A percentile compares a stretch with the other conserved stretches of the same genome.
Conservation (phyloP, 2,329 filamentous ascomycete species). For the Periconia sp. region DNA sequence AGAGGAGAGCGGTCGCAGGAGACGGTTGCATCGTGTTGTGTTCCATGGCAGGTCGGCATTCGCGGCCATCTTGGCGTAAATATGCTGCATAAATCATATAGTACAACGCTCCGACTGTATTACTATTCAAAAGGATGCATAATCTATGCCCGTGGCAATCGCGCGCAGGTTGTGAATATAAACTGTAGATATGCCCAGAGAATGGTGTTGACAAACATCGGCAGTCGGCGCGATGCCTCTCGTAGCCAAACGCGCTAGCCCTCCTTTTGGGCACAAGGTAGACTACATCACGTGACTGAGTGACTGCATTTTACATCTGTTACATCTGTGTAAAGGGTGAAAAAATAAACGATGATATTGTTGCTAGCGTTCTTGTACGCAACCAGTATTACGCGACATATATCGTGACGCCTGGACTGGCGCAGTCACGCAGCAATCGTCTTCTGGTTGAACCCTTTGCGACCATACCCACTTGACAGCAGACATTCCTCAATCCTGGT, state of each 20-base stretch:
- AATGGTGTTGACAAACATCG: slow-evolving; percentile 27
- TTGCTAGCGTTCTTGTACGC: too few relatives aligned
- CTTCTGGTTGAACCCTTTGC: too few relatives aligned
- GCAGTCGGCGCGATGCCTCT: slow-evolving; percentile 14
- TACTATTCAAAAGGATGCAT: slow-evolving; percentile 13
- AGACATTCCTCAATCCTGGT: too few relatives aligned
- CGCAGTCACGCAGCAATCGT: too few relatives aligned
- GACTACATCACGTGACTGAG: too few relatives aligned
- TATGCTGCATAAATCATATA: slow-evolving; percentile 25
- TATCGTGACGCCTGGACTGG: too few relatives aligned
- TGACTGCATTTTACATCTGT: too few relatives aligned
- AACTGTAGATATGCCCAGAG: not conserved
- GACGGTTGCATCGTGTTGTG: slow-evolving; percentile 50
- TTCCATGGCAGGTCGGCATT: slow-evolving; percentile 48
- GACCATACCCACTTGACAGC: too few relatives aligned
- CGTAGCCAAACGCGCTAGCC: not conserved
- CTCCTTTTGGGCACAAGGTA: too few relatives aligned
- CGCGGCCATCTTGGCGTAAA: slow-evolving; percentile 31
- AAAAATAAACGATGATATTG: too few relatives aligned
- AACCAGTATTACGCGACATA: too few relatives aligned
- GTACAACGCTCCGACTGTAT: slow-evolving; percentile 13
- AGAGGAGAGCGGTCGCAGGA: slow-evolving; percentile 50
- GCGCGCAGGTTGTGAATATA: slow-evolving; percentile 7
- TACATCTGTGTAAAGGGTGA: too few relatives aligned
- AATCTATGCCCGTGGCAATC: not conserved